Evolutionary conservation across 2,329 filamentous ascomycete genomes (phyloP), one percentile per base, ranked within the genome.

Genomic region (Bisporella sp.): DNA sequence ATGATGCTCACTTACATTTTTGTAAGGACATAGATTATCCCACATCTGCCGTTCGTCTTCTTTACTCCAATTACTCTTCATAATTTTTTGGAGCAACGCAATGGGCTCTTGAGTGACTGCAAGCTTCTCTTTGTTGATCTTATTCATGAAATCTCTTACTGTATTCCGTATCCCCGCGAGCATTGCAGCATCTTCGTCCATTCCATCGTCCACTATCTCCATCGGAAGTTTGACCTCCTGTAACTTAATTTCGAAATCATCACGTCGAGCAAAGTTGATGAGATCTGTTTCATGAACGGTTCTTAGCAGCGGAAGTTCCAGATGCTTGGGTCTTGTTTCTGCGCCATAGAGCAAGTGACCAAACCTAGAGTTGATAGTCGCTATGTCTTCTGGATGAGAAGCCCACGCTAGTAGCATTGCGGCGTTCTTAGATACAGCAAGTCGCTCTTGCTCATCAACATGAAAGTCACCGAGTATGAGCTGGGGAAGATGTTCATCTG

Each of bases 281-380:
- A 54, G 55, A 44, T 67, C 65, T 2, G 46, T 48, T 40, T 64
- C 59, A 32, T 62, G 56, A 39, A 66, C 59, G 12, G 31, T 63
- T 12, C 31, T 53, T 7, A 67, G 47, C 4, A 66, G 41, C 4
- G 64, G 62, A 4, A 61, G 51, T 28, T 66, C 64, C 4, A 64
- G 11, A 7, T 52, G 55, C 6, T 55, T 40, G 9, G 46, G 48
- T 21, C 45, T 58, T 6, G 45, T 11, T 8, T 47, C 40, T 30
- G 37, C 47, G 1, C 7, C 39, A 8, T 50, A 45, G 4, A 61
- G 45, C 28, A 57, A 37, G 21, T 21, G 21, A 21, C 21, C 21
- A 3, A 21, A 21, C 8, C 35, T 8, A 37, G 8, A 9, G 8
- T 37, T 37, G 1, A 54, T 31, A 31, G 47, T 21, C 1, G 52